Evolutionary conservation across 352 stramenopile species (phyloP), one percentile per base, ranked within the genome.

Genomic region (Globisporangium ultimum): DNA sequence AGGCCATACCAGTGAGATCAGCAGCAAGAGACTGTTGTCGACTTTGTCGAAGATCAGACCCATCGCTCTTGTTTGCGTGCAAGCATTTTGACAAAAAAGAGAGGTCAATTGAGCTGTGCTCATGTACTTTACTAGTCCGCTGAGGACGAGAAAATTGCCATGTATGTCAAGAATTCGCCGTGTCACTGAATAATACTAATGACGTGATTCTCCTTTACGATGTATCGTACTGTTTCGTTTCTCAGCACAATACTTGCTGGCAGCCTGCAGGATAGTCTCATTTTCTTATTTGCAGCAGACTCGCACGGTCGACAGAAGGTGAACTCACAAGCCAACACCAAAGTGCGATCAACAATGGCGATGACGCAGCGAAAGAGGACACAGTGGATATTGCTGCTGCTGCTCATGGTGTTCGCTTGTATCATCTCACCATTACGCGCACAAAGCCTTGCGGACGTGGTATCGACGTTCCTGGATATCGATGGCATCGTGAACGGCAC

Each of bases 401-500:
- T 65, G 38, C 46, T 58, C 17, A 20, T 32, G 28, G 13, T 62
- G 45, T 20, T 61, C 11, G 14, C 18, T 18, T 21, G 28, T 5
- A 36, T 36, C 28, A 10, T 36, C 28, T 36, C 7, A 10, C 7
- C 42, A 45, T 11, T 34, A 41, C 8, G 32, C 14, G 20, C 55
- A 14, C 58, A 58, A 18, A 28, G 46, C 50, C 61, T 85, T 32
- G 60, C 77, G 63, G 55, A 78, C 14, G 55, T 85, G 55, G 21
- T 85, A 41, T 56, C 68, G 12, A 55, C 70, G 13, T 79, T 85
- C 18, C 53, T 76, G 9, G 61, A 82, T 60, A 38, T 82, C 36
- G 62, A 72, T 28, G 51, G 46, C n/a, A 42, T 77, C 22, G 64
- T 41, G 24, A 57, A 72, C 11, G 61, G 64, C 51, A 71, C 60